Conservation (phyloP, 2,329 filamentous ascomycete species). For the Microdochium trichocladiopsis region DNA sequence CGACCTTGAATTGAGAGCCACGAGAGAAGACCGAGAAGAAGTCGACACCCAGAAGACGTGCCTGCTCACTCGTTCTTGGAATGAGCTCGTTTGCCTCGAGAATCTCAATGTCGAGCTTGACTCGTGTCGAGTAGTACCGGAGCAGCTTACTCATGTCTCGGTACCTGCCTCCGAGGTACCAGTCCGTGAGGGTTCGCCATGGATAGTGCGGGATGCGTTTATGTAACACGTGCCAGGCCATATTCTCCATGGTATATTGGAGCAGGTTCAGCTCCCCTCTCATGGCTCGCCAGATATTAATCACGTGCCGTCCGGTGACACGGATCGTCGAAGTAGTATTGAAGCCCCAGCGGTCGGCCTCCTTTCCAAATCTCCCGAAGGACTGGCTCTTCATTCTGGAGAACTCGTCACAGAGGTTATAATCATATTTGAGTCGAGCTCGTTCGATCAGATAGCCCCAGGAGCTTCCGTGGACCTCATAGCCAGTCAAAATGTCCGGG, state of each 20-base stretch:
- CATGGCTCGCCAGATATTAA: slow-evolving; percentile 98
- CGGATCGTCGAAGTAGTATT: slow-evolving; percentile 87
- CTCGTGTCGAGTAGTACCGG: slow-evolving; percentile 68
- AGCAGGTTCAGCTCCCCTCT: slow-evolving; percentile 82
- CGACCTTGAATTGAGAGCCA: slow-evolving; percentile 96
- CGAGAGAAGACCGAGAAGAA: slow-evolving; percentile 95
- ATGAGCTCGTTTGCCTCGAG: slow-evolving; percentile 86
- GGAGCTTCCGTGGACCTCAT: slow-evolving; percentile 86
- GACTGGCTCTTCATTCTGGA: slow-evolving; percentile 82
- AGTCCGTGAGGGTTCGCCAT: slow-evolving; percentile 69
- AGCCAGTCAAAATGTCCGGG: slow-evolving; percentile 89
- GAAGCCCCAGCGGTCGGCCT: slow-evolving; percentile 87
- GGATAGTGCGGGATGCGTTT: slow-evolving; percentile 82
- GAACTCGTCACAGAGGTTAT: slow-evolving; percentile 84
- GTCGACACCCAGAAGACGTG: slow-evolving; percentile 84
- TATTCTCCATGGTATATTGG: slow-evolving; percentile 95
- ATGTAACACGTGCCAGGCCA: slow-evolving; percentile 85
- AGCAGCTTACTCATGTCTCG: slow-evolving; percentile 68
- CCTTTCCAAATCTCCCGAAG: slow-evolving; percentile 77
- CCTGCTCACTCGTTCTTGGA: slow-evolving; percentile 86
- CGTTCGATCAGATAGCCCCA: slow-evolving; percentile 97
- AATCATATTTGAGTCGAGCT: slow-evolving; percentile 78
- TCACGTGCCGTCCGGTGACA: slow-evolving; percentile 90
- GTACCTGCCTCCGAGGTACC: slow-evolving; percentile 66
- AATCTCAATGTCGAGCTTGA: slow-evolving; percentile 81